Evolutionary conservation across 176 grass and related monocot species (phyloP).

Genomic region (Rhynchospora breviuscula): DNA sequence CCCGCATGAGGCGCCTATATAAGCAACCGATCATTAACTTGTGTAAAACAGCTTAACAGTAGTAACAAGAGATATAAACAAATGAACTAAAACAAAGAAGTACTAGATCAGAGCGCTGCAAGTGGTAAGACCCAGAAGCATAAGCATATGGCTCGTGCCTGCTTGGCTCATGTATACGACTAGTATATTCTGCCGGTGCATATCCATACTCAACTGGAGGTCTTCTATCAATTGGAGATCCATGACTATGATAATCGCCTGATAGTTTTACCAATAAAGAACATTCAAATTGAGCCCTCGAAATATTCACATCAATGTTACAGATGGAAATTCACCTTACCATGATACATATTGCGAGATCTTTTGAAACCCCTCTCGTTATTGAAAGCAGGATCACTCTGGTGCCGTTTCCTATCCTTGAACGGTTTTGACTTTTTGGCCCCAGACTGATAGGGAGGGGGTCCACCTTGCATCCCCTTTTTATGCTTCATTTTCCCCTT

Average conservation of each 20-base stretch:
- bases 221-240: not conserved
- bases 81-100: not conserved
- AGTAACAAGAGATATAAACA: not conserved
- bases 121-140: conserved; percentile 17
- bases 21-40: conserved; percentile 1
- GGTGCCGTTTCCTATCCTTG: not conserved
- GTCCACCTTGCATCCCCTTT: not conserved
- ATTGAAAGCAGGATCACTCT: not conserved
- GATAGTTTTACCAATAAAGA: conserved; percentile 19
- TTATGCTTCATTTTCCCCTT: conserved; percentile 15
- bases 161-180: not conserved
- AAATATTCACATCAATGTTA: not conserved
- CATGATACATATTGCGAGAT: not conserved
- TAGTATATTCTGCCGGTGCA: not conserved
- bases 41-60: not conserved
- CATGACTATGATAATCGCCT: not conserved
- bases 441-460: not conserved
- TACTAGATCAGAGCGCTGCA: not conserved
- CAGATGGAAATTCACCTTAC: not conserved
- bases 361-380: not conserved
- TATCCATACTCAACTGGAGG: not conserved
- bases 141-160: conserved; percentile 3
- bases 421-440: not conserved
- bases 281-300: not conserved
- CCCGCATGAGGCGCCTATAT: conserved; percentile 17